Base-by-base conservation (phyloP, 1,139 yeast genomes). In the Diutina rugosa region DNA sequence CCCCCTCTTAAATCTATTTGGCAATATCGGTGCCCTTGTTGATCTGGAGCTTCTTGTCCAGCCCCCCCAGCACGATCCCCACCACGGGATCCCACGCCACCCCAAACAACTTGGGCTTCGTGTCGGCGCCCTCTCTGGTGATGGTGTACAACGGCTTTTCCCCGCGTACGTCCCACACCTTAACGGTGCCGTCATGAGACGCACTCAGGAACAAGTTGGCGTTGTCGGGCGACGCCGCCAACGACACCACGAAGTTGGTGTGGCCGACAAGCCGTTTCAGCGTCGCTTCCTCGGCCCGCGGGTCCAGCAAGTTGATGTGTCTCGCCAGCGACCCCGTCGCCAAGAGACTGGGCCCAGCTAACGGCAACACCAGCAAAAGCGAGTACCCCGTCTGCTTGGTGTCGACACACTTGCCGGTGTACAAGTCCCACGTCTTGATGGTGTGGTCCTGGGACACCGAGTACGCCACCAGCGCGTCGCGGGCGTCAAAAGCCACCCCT, bases 291-390 rank as follows among this genome's bases (percentile, higher is more conserved):
- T 64, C 68, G 2, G 55, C 47, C 69, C 98, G 80, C 57, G 98
- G 98, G 69, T 93, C 99, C 67, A 90, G 96, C 61, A 91, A 76
- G 60, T 90, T 86, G 63, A 93, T 90, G 69, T 91, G 98, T 71
- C 98, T 87, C 21, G 97, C 97, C 14, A 96, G 87, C 4, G 97
- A 90, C 26, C 99, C 99, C 57, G 95, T 82, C 8, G 93, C 96
- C 56, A 95, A 73, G 58, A 93, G 75, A 61, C 85, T 82, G 59
- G 81, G 74, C 10, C 10, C 35, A 30, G 89, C 82, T 59, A 93
- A 72, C 61, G 85, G 85, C 51, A 85, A 76, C 51, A 91, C 72
- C 1, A 96, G 87, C 55, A 91, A 77, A 60, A 93, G 76, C 8
- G 98, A 85, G 71, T 81, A 90, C n/a, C 93, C 87, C 0, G 98